Percentiles rank a stretch among this genome's conserved stretches.
Conservation (phyloP, 768 basidiomycete genomes). For the Harrya chromipes region DNA sequence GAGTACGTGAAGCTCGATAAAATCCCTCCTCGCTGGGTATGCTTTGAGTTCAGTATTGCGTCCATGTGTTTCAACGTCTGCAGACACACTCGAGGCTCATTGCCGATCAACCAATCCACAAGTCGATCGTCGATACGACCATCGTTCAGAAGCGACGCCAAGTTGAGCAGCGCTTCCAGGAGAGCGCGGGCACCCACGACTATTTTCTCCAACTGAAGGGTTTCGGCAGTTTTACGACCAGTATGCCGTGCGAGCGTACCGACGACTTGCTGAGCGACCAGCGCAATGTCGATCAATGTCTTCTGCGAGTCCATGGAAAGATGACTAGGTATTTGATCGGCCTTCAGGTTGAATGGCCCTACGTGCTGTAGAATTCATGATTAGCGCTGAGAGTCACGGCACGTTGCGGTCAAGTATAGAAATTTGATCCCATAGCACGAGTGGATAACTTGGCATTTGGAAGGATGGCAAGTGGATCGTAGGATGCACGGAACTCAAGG, state of each 20-base stretch:
- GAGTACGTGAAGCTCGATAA: neutral
- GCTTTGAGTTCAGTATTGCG: neutral
- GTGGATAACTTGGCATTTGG: no score
- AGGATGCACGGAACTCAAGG: no score
- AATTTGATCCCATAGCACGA: no score
- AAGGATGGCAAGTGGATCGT: no score
- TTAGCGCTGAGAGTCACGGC: no score
- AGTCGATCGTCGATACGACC: slow-evolving; percentile 6
- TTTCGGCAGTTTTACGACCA: slow-evolving; percentile 1
- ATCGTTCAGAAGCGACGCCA: neutral
- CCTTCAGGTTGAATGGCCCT: no score
- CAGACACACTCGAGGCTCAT: slow-evolving; percentile 5
- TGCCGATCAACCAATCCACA: slow-evolving; percentile 3
- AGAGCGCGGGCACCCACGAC: slow-evolving; percentile 3
- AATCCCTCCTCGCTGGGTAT: neutral
- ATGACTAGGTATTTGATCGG: no score
- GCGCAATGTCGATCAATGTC: slow-evolving; percentile 5
- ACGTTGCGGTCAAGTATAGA: no score
- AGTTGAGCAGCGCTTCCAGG: slow-evolving; percentile 7
- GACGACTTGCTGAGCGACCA: neutral
- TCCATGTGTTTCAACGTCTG: slow-evolving; percentile 11
- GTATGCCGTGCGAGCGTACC: neutral
- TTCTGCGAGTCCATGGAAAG: no score
- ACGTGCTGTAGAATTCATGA: no score
- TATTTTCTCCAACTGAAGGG: slow-evolving; percentile 1